These are phyloP conservation scores for Zygnema cylindricum DNA, from an alignment of 139 green algal species.

Conservation along the genomic window DNA sequence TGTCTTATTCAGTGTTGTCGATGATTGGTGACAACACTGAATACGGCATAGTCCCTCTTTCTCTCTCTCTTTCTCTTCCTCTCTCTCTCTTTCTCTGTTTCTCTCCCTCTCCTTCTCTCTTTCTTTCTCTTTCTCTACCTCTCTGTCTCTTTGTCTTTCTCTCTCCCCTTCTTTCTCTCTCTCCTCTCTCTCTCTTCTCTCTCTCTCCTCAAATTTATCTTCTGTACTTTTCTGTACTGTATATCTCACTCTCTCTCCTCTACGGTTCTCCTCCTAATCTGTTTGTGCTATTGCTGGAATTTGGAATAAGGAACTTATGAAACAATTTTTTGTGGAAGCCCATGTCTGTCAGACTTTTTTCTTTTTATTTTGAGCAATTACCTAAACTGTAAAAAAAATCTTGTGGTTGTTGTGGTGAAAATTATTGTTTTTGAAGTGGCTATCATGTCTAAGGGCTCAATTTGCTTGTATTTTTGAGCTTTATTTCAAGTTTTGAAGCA, in stretches of 20 bases:
- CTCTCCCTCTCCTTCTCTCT: not conserved
- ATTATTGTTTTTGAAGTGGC: too few relatives aligned
- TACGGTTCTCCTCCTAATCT: not conserved
- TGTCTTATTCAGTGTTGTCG: not conserved
- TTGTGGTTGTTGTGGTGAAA: too few relatives aligned
- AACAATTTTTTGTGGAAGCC: not conserved
- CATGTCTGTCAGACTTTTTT: not conserved
- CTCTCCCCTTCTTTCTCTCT: not conserved
- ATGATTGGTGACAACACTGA: not conserved
- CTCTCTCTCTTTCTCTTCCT: not conserved
- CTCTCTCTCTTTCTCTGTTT: not conserved
- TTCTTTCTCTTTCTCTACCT: not conserved
- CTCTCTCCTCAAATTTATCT: not conserved
- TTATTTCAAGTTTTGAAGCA: too few relatives aligned
- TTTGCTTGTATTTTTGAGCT: too few relatives aligned
- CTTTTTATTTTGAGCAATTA: too few relatives aligned
- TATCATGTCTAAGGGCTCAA: too few relatives aligned
- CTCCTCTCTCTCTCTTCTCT: not conserved
- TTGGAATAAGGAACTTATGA: not conserved
- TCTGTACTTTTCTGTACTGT: not conserved
- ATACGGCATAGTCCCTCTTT: not conserved
- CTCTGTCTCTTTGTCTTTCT: not conserved
- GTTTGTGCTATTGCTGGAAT: not conserved
- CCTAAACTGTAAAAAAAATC: too few relatives aligned
- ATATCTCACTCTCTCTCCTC: not conserved